phyloP scores from a whole-genome alignment of 1,284 basidiomycete species.

The Dichomitus squalens region DNA sequence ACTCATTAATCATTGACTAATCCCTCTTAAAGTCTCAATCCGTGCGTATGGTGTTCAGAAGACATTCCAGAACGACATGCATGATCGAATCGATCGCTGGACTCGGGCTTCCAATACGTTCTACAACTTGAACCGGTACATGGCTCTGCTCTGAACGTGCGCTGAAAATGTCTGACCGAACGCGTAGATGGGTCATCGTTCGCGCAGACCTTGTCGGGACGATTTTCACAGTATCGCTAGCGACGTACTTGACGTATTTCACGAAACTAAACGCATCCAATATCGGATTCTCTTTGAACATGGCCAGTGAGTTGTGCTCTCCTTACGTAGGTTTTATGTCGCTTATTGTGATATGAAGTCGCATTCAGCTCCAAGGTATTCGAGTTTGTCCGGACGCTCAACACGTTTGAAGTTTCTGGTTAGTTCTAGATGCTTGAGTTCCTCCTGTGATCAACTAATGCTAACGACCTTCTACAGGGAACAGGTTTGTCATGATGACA shows the following conservation, averaged over 20 bases:
- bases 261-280: constrained; percentile 42
- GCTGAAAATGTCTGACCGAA: neutral
- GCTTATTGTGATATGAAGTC: constrained; percentile 32
- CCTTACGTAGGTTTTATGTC: neutral
- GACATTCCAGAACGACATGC: constrained; percentile 43
- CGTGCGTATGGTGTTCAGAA: constrained; percentile 55
- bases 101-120: constrained; percentile 45
- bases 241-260: constrained; percentile 52
- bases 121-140: constrained; percentile 52
- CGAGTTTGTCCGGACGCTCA: constrained; percentile 53
- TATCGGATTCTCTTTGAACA: constrained; percentile 51
- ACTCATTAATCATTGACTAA: no score
- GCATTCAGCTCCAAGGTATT: constrained; percentile 59
- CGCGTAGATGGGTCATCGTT: constrained; percentile 53
- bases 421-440: constrained; percentile 19
- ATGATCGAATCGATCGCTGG: constrained; percentile 47
- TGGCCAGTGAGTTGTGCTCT: constrained; percentile 39
- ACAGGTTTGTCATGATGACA: constrained; percentile 41
- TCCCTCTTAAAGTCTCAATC: constrained; percentile 47
- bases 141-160: neutral
- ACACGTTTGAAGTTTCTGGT: constrained; percentile 61
- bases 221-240: constrained; percentile 51
- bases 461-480: constrained; percentile 33
- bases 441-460: neutral
- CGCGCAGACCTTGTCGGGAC: constrained; percentile 53